phyloP scores from a whole-genome alignment of 805 yeast genomes.

The Barnettozyma sp. region DNA sequence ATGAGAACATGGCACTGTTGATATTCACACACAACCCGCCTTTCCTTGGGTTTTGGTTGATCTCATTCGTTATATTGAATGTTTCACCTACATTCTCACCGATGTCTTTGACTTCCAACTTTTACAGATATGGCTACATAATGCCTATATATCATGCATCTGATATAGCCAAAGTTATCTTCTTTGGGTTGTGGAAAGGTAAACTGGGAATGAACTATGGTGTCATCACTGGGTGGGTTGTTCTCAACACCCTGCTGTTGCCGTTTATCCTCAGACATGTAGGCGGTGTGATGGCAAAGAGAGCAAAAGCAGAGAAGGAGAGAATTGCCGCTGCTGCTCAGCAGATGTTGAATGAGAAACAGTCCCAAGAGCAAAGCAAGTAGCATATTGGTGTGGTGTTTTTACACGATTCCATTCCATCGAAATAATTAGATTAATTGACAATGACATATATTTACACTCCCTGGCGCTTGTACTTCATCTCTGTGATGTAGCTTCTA shows the following conservation, averaged over 20 bases:
- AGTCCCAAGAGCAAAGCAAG: too few relatives aligned
- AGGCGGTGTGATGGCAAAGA: conserved; percentile 30
- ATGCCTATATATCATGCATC: conserved; percentile 63
- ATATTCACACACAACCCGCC: conserved; percentile 53
- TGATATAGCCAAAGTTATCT: conserved; percentile 52
- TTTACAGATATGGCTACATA: conserved; percentile 60
- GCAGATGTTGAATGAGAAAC: background rate
- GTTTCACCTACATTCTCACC: conserved; percentile 66
- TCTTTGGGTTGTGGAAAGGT: conserved; percentile 51
- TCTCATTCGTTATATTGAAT: conserved; percentile 62
- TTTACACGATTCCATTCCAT: too few relatives aligned
- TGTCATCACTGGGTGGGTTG: conserved; percentile 54
- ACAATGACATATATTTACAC: too few relatives aligned
- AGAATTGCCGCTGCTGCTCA: conserved; percentile 1
- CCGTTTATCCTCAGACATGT: conserved; percentile 41
- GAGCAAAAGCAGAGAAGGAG: conserved; percentile 14
- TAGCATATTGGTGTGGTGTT: too few relatives aligned
- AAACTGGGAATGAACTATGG: conserved; percentile 55
- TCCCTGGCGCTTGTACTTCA: too few relatives aligned
- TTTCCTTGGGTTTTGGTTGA: conserved; percentile 60
- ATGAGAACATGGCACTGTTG: conserved; percentile 55
- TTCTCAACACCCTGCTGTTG: conserved; percentile 35
- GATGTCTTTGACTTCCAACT: conserved; percentile 46
- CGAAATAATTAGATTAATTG: too few relatives aligned
- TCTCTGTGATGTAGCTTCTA: too few relatives aligned